Conservation (phyloP, 2,329 filamentous ascomycete genomes). For the Sclerotinia borealis region DNA sequence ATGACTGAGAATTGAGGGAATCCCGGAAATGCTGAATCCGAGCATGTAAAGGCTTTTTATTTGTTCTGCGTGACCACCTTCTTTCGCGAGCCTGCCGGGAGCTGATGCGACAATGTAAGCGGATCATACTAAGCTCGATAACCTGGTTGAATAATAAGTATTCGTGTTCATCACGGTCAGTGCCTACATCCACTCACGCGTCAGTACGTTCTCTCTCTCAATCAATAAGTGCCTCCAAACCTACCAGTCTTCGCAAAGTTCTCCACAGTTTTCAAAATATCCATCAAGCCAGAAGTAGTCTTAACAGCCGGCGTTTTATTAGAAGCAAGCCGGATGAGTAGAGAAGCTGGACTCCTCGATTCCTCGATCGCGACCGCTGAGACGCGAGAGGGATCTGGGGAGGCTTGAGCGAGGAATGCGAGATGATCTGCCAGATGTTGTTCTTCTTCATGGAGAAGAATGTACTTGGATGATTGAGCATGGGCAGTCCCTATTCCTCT, state of each 20-base stretch:
- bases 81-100: too few relatives aligned
- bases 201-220: too few relatives aligned
- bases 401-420: slow-evolving; percentile 21
- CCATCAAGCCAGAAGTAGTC: background rate
- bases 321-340: slow-evolving; percentile 21
- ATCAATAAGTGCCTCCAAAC: too few relatives aligned
- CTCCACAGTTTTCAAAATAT: slow-evolving; percentile 5
- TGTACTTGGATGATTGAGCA: background rate
- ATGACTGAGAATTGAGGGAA: background rate
- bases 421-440: slow-evolving; percentile 24
- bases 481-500: background rate
- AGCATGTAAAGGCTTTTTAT: background rate
- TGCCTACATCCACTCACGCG: too few relatives aligned
- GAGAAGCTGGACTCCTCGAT: background rate
- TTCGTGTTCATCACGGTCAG: too few relatives aligned
- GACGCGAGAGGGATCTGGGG: slow-evolving; percentile 11
- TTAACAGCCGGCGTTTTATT: slow-evolving; percentile 16
- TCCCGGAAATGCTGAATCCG: background rate
- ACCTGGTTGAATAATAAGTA: background rate
- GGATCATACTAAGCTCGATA: background rate
- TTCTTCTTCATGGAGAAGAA: slow-evolving; percentile 17
- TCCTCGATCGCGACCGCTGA: slow-evolving; percentile 23
- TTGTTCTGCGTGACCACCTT: too few relatives aligned
- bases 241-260: slow-evolving; percentile 12
- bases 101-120: background rate